These are phyloP conservation scores for Aphanocladium album DNA, from an alignment of 2,329 filamentous ascomycete species.

Conservation along the genomic window DNA sequence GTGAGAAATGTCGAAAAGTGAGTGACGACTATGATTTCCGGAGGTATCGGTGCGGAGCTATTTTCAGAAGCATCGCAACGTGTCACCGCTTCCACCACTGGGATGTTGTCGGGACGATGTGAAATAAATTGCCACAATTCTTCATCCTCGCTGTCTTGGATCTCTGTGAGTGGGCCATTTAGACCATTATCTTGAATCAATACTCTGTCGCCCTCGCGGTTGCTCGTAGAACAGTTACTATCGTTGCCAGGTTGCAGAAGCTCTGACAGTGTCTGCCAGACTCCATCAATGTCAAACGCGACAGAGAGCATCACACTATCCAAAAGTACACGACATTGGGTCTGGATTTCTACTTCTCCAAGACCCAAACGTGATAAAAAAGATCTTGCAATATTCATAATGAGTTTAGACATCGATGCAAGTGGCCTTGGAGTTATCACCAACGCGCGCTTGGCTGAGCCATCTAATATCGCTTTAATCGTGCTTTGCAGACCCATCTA, in stretches of 20 bases:
- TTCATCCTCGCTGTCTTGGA: constrained; percentile 38
- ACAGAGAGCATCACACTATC: constrained; percentile 49
- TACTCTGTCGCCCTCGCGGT: no score
- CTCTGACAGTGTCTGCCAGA: constrained; percentile 53
- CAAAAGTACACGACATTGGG: constrained; percentile 32
- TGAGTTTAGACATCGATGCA: constrained; percentile 15
- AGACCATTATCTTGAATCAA: no score
- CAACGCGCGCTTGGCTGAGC: constrained; percentile 27
- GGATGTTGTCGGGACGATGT: no score
- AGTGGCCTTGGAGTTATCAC: constrained; percentile 46
- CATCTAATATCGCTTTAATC: constrained; percentile 33
- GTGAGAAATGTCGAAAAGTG: constrained; percentile 49
- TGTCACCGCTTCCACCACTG: neutral
- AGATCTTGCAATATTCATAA: neutral
- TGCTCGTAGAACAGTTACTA: neutral
- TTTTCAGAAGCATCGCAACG: neutral
- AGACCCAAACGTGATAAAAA: neutral
- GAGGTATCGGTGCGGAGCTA: constrained; percentile 14
- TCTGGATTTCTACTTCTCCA: neutral
- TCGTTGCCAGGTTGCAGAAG: constrained; percentile 26
- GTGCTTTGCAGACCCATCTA: constrained; percentile 47
- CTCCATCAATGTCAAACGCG: constrained; percentile 54
- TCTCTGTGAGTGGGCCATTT: constrained; percentile 16
- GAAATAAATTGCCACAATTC: constrained; percentile 16
- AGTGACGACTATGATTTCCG: constrained; percentile 50